Percentiles rank a stretch among this genome's conserved stretches.
Evolutionary conservation across 768 basidiomycete genomes (phyloP).

Genomic region (Kwoniella heveanensis): DNA sequence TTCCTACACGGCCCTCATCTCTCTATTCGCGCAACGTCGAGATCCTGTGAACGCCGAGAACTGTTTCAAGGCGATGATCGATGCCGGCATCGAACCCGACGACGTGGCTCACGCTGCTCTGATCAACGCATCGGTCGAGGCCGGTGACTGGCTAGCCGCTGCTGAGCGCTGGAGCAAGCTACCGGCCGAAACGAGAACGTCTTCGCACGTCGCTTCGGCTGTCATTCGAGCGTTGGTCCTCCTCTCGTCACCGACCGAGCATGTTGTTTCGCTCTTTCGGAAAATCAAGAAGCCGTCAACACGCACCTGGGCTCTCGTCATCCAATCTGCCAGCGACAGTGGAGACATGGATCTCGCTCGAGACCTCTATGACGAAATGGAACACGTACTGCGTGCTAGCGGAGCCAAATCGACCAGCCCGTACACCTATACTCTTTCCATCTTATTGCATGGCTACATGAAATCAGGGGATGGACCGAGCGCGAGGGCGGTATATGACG

Average conservation of each 20-base stretch:
- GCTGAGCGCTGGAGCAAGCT: slow-evolving; percentile 71
- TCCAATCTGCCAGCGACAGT: slow-evolving; percentile 79
- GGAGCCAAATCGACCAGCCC: slow-evolving; percentile 18
- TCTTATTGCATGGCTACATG: slow-evolving; percentile 60
- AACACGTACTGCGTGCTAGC: slow-evolving; percentile 63
- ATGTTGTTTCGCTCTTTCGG: slow-evolving; percentile 67
- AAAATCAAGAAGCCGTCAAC: slow-evolving; percentile 35
- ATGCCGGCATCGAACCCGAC: slow-evolving; percentile 37
- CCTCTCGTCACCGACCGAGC: slow-evolving; percentile 72
- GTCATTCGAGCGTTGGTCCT: slow-evolving; percentile 81
- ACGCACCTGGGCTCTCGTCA: slow-evolving; percentile 70
- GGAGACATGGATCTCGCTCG: slow-evolving; percentile 67
- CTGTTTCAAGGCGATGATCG: slow-evolving; percentile 67
- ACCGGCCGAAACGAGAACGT: slow-evolving; percentile 40
- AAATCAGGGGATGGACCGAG: slow-evolving; percentile 61
- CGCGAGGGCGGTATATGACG: slow-evolving; percentile 70
- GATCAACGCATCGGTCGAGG: slow-evolving; percentile 80
- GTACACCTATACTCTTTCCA: slow-evolving; percentile 42
- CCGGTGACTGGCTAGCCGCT: slow-evolving; percentile 76
- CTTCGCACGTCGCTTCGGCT: slow-evolving; percentile 65
- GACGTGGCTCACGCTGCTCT: slow-evolving; percentile 60
- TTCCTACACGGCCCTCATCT: slow-evolving; percentile 70
- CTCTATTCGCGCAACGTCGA: slow-evolving; percentile 65
- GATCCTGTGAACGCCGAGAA: slow-evolving; percentile 70
- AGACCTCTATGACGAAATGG: slow-evolving; percentile 72